phyloP scores from a whole-genome alignment of 192 early-diverging fungal genomes.

The Phlyctochytrium arcticum region DNA sequence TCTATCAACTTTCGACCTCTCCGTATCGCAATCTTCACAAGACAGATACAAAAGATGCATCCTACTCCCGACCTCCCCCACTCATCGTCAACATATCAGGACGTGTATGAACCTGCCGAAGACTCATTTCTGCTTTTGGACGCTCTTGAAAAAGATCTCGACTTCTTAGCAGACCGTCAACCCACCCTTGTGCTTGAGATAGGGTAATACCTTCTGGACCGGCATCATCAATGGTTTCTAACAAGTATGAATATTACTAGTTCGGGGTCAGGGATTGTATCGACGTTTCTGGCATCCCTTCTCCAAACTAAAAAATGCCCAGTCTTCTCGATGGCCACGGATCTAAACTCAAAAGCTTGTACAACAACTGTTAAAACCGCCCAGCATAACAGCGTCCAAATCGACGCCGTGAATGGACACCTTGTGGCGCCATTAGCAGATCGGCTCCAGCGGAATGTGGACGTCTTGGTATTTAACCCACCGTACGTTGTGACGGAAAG shows the following conservation, averaged over 20 bases:
- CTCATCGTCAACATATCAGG: slow-evolving; percentile 44
- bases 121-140: slow-evolving; percentile 93
- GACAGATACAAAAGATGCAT: slow-evolving; percentile 25
- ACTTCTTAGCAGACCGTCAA: slow-evolving; percentile 42
- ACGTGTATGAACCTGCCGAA: slow-evolving; percentile 91
- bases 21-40: too few relatives aligned
- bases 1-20: too few relatives aligned
- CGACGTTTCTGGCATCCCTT: slow-evolving; percentile 69
- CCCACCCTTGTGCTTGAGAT: slow-evolving; percentile 82
- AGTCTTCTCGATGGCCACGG: slow-evolving; percentile 60
- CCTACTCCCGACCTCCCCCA: slow-evolving; percentile 78
- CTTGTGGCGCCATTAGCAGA: slow-evolving; percentile 54
- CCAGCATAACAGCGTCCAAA: slow-evolving; percentile 43
- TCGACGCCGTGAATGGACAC: slow-evolving; percentile 66
- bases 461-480: slow-evolving; percentile 90
- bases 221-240: not conserved
- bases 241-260: slow-evolving; percentile 41
- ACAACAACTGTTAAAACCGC: slow-evolving; percentile 65
- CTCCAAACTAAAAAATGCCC: slow-evolving; percentile 23
- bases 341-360: slow-evolving; percentile 76
- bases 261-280: slow-evolving; percentile 80
- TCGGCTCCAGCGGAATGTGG: slow-evolving; percentile 54
- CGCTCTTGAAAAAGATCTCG: slow-evolving; percentile 75
- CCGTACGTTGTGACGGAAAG: slow-evolving; percentile 88
- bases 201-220: slow-evolving; percentile 46